phyloP scores from a whole-genome alignment of 352 stramenopile species.

The Pythium dissotocum region DNA sequence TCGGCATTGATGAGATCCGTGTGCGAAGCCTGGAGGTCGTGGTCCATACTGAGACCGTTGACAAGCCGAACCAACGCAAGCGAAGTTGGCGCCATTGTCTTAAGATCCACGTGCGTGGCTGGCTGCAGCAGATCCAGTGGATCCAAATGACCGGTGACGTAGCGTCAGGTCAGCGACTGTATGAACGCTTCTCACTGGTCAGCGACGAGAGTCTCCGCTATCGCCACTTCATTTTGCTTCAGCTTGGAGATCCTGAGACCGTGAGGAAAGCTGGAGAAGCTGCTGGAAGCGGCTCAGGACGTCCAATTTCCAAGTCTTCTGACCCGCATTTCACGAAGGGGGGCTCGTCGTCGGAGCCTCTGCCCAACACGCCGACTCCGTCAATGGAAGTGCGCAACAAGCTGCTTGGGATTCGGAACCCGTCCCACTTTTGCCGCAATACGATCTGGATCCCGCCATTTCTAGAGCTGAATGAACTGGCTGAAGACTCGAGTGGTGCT shows the following conservation, averaged over 20 bases:
- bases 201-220: background rate
- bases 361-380: background rate
- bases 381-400: constrained; percentile 7
- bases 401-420: constrained; percentile 1
- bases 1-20: background rate
- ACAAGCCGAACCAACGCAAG: background rate
- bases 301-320: background rate
- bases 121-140: constrained; percentile 19
- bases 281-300: background rate
- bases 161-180: background rate
- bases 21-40: background rate
- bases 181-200: background rate
- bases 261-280: background rate
- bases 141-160: constrained; percentile 22
- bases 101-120: constrained; percentile 13
- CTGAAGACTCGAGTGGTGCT: background rate
- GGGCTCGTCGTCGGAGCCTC: background rate
- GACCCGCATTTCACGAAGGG: background rate
- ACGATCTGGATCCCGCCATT: constrained; percentile 27
- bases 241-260: constrained; percentile 8
- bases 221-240: constrained; percentile 4
- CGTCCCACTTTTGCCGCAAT: constrained; percentile 17
- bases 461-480: background rate
- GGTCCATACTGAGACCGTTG: background rate
- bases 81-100: constrained; percentile 13